These are phyloP conservation scores for Aeschynomene evenia DNA, from an alignment of 306 rosid species.

Conservation along the genomic window DNA sequence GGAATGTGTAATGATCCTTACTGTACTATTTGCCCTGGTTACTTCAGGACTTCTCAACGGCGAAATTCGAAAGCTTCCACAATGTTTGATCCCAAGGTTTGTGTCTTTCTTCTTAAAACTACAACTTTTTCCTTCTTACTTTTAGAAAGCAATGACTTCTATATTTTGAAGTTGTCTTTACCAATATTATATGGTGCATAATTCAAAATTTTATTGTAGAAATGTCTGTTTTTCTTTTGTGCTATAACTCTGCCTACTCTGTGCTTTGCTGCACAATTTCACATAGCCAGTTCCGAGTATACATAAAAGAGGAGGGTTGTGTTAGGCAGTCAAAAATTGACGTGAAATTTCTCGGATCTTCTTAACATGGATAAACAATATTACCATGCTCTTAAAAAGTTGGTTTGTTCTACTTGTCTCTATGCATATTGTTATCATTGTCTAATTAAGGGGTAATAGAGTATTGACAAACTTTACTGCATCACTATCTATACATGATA, in stretches of 20 bases:
- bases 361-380: too few species aligned
- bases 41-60: conserved; percentile 42
- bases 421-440: not conserved
- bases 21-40: conserved; percentile 79
- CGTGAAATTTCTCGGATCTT: too few species aligned
- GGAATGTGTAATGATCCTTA: conserved; percentile 14
- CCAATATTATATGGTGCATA: not conserved
- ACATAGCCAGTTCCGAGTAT: too few species aligned
- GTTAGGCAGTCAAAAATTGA: not conserved
- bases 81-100: conserved; percentile 54
- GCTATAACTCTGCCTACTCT: not conserved
- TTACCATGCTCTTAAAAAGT: not conserved
- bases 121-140: not conserved
- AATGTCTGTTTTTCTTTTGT: too few species aligned
- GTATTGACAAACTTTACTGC: not conserved
- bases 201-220: not conserved
- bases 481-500: not conserved
- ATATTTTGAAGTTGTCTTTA: conserved; percentile 1
- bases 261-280: too few species aligned
- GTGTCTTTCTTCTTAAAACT: conserved; percentile 29
- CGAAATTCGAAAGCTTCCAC: conserved; percentile 38
- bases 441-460: not conserved
- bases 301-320: too few species aligned
- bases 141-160: not conserved
- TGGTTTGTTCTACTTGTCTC: not conserved